Evolutionary conservation across 345 rosid species (phyloP), one percentile per base, ranked within the genome.

Genomic region (Theobroma cacao): DNA sequence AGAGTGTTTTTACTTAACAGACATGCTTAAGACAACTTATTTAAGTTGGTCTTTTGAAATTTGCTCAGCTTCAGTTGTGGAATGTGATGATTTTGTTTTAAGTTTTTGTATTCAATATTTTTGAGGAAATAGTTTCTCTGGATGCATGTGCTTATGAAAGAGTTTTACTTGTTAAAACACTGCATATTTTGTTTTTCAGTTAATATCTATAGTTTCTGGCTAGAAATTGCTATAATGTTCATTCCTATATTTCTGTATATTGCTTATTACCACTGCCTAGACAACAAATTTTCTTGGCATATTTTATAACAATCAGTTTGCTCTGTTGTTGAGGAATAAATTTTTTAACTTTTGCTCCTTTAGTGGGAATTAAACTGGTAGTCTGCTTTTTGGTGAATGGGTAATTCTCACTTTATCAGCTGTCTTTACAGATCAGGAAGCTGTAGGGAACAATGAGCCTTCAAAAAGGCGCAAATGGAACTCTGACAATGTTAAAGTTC

Each of bases 391-490:
- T 12, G 15, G 26, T 48, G 36, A 71, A 50, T 71, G 18, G 45
- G 31, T 28, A 43, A 38, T 43, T 75, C 68, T 13, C 68, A 28
- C 58, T 13, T 61, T 40, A 63, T 34, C 45, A 33, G 34, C 2
- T 38, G 53, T 77, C 65, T 80, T 71, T 69, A 63, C 88, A 94
- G 99, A 87, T 85, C 91, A 88, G 85, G 98, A 93, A 79, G 83
- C 88, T 76, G 82, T 75, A 58, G 94, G 81, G 66, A 86, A 78
- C 80, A 82, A 65, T 72, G 98, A 90, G 80, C 92, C 94, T 72
- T 72, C 87, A n/a, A 97, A 97, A 87, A 87, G 98, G 84, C 89
- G 98, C 60, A 89, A 86, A 78, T 97, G 99, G 99, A 91, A 89
- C 86, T 80, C 99, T 79, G 97, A 87, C 70, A 84, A 77, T 77